Conservation (phyloP, 352 stramenopile genomes). For the Pythium diclinum region DNA sequence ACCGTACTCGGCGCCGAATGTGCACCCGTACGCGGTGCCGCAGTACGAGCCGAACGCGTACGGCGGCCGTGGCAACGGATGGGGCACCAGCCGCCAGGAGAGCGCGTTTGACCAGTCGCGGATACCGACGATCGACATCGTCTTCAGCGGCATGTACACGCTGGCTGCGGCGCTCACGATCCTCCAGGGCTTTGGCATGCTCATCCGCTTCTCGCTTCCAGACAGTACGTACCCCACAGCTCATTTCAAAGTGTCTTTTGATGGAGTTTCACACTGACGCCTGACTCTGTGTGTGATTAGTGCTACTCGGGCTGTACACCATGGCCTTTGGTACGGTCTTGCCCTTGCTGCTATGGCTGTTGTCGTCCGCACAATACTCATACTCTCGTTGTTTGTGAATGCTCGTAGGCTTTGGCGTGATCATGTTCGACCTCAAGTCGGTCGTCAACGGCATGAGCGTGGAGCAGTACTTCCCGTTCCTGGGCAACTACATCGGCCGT, state of each 20-base stretch:
- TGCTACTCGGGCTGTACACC: slow-evolving; percentile 73
- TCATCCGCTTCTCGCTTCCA: slow-evolving; percentile 63
- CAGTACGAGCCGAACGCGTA: slow-evolving; percentile 72
- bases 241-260: not conserved
- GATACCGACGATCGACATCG: slow-evolving; percentile 66
- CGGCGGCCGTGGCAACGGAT: slow-evolving; percentile 37
- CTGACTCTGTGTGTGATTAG: slow-evolving; percentile 30
- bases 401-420: slow-evolving; percentile 50
- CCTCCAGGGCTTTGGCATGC: slow-evolving; percentile 84
- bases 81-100: slow-evolving; percentile 33
- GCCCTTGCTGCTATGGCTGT: not conserved
- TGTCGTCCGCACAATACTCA: not conserved
- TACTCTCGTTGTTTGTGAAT: not conserved
- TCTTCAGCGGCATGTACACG: slow-evolving; percentile 87
- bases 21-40: slow-evolving; percentile 77
- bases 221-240: slow-evolving; percentile 34
- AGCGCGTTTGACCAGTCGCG: slow-evolving; percentile 41
- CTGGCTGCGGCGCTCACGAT: slow-evolving; percentile 76
- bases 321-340: slow-evolving; percentile 71
- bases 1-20: slow-evolving; percentile 66
- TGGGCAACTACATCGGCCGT: slow-evolving; percentile 85
- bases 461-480: slow-evolving; percentile 83
- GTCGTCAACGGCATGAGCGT: slow-evolving; percentile 79
- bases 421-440: slow-evolving; percentile 85
- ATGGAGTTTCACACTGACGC: slow-evolving; percentile 6